Percentiles rank a stretch among this genome's conserved stretches.
phyloP scores from a whole-genome alignment of 106 monocot genomes.

The Acorus calamus region DNA sequence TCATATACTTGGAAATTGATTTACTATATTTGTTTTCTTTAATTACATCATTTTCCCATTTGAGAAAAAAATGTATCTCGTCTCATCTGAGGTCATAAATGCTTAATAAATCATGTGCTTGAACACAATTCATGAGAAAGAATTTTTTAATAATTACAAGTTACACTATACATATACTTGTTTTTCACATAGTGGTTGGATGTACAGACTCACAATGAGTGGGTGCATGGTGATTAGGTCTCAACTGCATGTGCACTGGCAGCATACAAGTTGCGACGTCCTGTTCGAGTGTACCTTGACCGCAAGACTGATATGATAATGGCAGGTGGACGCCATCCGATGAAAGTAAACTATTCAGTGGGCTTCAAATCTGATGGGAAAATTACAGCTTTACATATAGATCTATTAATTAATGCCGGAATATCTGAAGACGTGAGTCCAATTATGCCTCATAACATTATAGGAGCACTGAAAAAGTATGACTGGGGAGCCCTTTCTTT shows the following conservation, averaged over 20 bases:
- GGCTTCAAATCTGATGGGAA: constrained; percentile 70
- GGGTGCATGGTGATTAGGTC: constrained; percentile 26
- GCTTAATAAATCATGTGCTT: no score
- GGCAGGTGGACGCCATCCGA: constrained; percentile 75
- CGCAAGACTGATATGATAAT: constrained; percentile 89
- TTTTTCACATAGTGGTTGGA: not conserved
- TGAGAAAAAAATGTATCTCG: not conserved
- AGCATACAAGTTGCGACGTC: constrained; percentile 56
- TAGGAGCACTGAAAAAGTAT: constrained; percentile 64
- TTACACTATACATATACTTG: not conserved
- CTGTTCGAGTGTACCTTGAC: constrained; percentile 77
- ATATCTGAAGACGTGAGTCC: constrained; percentile 45
- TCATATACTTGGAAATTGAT: no score
- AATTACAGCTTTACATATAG: constrained; percentile 68
- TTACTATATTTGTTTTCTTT: no score
- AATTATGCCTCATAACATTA: constrained; percentile 31
- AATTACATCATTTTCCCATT: not conserved
- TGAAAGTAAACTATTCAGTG: constrained; percentile 61
- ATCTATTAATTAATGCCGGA: constrained; percentile 69
- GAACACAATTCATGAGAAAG: no score
- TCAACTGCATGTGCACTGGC: constrained; percentile 75
- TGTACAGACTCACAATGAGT: not conserved
- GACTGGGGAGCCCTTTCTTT: constrained; percentile 76
- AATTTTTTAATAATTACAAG: not conserved
- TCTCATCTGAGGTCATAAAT: no score